Base-by-base conservation (phyloP, 2,329 filamentous ascomycete genomes). In the Cladorrhinum sp. region DNA sequence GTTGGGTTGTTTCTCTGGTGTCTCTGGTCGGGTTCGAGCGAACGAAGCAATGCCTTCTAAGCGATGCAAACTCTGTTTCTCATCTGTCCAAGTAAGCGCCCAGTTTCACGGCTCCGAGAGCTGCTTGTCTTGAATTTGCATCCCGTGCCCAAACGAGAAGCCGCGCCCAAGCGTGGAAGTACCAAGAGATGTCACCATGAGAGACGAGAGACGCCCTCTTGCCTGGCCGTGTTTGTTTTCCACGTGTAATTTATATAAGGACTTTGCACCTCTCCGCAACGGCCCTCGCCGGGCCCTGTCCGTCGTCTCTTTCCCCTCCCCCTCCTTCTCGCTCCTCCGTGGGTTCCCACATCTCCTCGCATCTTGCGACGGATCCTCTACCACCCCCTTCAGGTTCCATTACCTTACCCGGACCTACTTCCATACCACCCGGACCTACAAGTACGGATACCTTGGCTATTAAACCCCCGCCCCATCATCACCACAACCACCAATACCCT, bases 141-240 rank as follows among this genome's bases (percentile, higher is more conserved):
- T 54, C 51, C 32, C 20, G 51, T 55, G 52, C 32, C 53, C 29
- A 48, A n/a, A 27, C n/a, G 36, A 48, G 59, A 60, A 61, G 50
- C 50, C 38, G 55, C 55, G 60, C 57, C 51, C 54, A 51, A 60
- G 60, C 38, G 55, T 32, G 16, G 55, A 58, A 61, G 59, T 63
- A 63, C 63, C 61, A n/a, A n/a, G 59, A 63, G 48, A 60, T 62
- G 63, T 63, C 60, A 62, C 63, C 50, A 61, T 55, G 59, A 61
- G 59, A 61, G 51, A 61, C 55, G 56, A n/a, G n/a, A n/a, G n/a
- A n/a, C n/a, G n/a, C n/a, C 55, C 53, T 38, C 16, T 27, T 56
- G 53, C 24, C 38, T 25, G 53, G n/a, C 23, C 25, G 16, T 50
- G 49, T 50, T 50, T 50, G 13, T 49, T 50, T 27, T 55, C 22